phyloP scores from a whole-genome alignment of 2,329 filamentous ascomycete species.

The Claviceps maximensis region DNA sequence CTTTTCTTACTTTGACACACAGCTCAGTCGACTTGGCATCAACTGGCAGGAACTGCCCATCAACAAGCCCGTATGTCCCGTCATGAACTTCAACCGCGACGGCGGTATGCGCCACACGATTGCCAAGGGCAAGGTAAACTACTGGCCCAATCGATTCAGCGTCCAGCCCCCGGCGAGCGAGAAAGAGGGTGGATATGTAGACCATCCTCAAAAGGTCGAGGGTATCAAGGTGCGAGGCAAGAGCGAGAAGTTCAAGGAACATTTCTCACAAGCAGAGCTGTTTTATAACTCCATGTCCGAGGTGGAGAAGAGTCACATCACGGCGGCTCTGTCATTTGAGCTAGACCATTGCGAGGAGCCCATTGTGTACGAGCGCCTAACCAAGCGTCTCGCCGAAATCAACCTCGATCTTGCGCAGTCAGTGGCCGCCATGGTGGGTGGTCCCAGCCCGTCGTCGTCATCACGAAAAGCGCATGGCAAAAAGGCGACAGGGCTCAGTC shows the following conservation, averaged over 20 bases:
- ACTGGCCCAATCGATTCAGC: slow-evolving; percentile 26
- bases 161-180: slow-evolving; percentile 50
- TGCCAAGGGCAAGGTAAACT: slow-evolving; percentile 6
- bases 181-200: slow-evolving; percentile 54
- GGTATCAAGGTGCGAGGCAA: slow-evolving; percentile 59
- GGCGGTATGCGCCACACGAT: slow-evolving; percentile 6
- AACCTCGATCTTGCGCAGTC: slow-evolving; percentile 54
- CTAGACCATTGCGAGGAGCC: slow-evolving; percentile 73
- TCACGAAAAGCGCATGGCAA: slow-evolving; percentile 48
- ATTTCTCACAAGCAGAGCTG: slow-evolving; percentile 64
- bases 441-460: slow-evolving; percentile 40
- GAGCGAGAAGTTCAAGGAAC: slow-evolving; percentile 65
- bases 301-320: slow-evolving; percentile 56
- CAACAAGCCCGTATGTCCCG: slow-evolving; percentile 60
- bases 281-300: slow-evolving; percentile 68
- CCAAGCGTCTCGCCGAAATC: slow-evolving; percentile 56
- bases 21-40: slow-evolving; percentile 42
- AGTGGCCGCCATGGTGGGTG: slow-evolving; percentile 59
- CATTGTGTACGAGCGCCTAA: slow-evolving; percentile 59
- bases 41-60: slow-evolving; percentile 71
- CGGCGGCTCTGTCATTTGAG: slow-evolving; percentile 62
- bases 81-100: slow-evolving; percentile 66
- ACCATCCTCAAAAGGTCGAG: slow-evolving; percentile 47
- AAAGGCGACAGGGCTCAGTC: slow-evolving; percentile 53
- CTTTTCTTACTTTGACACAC: slow-evolving; percentile 51